Conservation (phyloP, 2,329 filamentous ascomycete genomes). For the Colletotrichum sp. region DNA sequence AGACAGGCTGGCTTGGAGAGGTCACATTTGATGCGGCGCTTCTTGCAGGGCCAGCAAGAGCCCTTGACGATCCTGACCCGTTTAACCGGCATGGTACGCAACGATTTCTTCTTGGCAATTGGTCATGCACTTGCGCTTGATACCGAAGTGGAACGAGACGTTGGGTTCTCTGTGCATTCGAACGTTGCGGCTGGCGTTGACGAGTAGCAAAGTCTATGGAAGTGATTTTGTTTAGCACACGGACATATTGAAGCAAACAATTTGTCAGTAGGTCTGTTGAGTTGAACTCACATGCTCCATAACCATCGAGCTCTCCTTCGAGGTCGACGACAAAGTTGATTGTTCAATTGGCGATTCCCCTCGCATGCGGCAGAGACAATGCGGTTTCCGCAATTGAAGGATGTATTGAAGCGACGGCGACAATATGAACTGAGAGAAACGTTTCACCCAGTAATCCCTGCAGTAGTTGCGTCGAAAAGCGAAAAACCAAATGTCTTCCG, state of each 20-base stretch:
- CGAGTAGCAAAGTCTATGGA: not conserved
- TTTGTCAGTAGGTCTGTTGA: too few relatives aligned
- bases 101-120: not conserved
- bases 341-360: not conserved
- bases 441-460: not conserved
- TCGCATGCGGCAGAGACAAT: not conserved
- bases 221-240: not conserved
- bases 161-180: not conserved
- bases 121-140: not conserved
- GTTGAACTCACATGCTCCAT: not conserved
- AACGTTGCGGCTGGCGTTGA: not conserved
- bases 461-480: not conserved
- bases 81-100: not conserved
- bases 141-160: not conserved
- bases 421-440: too few relatives aligned
- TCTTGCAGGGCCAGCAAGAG: slow-evolving; percentile 51
- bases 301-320: not conserved
- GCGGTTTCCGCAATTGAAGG: not conserved
- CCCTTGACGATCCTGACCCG: slow-evolving; percentile 34
- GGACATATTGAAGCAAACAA: not conserved
- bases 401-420: too few relatives aligned
- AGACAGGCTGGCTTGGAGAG: slow-evolving; percentile 40
- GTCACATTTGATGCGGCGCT: slow-evolving; percentile 48
- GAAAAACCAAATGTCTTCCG: not conserved
- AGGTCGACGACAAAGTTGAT: not conserved